These are phyloP conservation scores for Ormosia emarginata DNA, from an alignment of 306 rosid genomes.

Conservation along the genomic window DNA sequence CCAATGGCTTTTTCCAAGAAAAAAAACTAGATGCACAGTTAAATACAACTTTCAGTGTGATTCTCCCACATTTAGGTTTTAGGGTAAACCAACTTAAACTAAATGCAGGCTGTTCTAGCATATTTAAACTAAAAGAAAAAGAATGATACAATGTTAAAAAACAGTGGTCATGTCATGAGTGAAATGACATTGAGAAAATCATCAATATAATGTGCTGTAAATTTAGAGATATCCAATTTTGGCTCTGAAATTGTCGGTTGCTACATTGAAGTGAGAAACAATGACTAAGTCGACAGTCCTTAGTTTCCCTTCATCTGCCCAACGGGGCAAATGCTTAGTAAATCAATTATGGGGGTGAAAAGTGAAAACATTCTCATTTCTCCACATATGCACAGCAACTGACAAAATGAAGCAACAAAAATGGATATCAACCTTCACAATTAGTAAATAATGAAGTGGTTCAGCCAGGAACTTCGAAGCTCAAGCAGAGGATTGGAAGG, in stretches of 20 bases:
- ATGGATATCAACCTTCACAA: conserved; percentile 40
- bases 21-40: background rate
- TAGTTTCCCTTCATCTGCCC: background rate
- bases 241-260: background rate
- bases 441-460: conserved; percentile 44
- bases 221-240: background rate
- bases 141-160: background rate
- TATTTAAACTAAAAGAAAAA: conserved; percentile 4
- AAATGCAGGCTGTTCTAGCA: background rate
- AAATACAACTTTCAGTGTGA: background rate
- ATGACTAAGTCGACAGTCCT: background rate
- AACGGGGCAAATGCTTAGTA: background rate
- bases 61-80: background rate
- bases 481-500: conserved; percentile 51
- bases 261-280: background rate
- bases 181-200: background rate
- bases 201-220: background rate
- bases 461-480: conserved; percentile 51
- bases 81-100: background rate
- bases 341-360: background rate
- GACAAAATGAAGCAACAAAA: conserved; percentile 15
- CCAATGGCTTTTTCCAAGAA: background rate
- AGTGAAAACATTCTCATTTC: background rate
- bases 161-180: background rate
- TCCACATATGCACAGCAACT: background rate